phyloP scores from a whole-genome alignment of 768 basidiomycete species.

The Tricholoma sp. region DNA sequence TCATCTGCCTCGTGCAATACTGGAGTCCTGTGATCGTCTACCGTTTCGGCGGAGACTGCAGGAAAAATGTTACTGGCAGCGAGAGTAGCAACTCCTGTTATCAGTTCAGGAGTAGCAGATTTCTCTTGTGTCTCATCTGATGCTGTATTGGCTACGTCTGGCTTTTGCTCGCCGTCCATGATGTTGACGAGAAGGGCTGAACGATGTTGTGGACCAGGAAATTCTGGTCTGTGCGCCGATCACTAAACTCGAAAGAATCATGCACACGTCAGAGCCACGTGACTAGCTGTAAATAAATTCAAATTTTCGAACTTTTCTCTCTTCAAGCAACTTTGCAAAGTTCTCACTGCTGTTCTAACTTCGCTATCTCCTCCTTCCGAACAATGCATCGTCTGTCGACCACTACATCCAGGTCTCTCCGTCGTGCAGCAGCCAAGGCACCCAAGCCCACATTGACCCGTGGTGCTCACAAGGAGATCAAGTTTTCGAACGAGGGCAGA shows the following conservation, averaged over 20 bases:
- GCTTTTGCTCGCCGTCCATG: slow-evolving; percentile 17
- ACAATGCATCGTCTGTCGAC: slow-evolving; percentile 72
- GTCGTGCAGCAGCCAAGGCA: slow-evolving; percentile 58
- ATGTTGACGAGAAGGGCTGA: too few relatives aligned
- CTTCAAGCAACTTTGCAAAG: neutral
- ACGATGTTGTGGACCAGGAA: neutral
- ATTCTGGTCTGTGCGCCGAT: slow-evolving; percentile 7
- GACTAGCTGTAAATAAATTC: neutral
- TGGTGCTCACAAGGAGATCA: slow-evolving; percentile 92
- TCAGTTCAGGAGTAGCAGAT: neutral
- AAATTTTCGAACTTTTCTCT: neutral
- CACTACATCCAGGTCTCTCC: slow-evolving; percentile 62
- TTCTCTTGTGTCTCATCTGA: neutral
- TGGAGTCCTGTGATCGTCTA: neutral
- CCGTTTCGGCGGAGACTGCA: neutral
- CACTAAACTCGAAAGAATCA: slow-evolving; percentile 7
- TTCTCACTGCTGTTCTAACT: neutral
- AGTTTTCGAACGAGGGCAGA: slow-evolving; percentile 93
- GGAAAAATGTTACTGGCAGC: neutral
- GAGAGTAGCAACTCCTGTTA: neutral
- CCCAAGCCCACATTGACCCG: slow-evolving; percentile 51
- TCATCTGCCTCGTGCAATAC: neutral
- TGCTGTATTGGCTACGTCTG: slow-evolving; percentile 1
- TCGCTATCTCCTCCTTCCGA: neutral
- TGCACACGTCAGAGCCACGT: slow-evolving; percentile 3